Evolutionary conservation across 768 basidiomycete genomes (phyloP), one percentile per base, ranked within the genome.

Genomic region (Russula virescens): DNA sequence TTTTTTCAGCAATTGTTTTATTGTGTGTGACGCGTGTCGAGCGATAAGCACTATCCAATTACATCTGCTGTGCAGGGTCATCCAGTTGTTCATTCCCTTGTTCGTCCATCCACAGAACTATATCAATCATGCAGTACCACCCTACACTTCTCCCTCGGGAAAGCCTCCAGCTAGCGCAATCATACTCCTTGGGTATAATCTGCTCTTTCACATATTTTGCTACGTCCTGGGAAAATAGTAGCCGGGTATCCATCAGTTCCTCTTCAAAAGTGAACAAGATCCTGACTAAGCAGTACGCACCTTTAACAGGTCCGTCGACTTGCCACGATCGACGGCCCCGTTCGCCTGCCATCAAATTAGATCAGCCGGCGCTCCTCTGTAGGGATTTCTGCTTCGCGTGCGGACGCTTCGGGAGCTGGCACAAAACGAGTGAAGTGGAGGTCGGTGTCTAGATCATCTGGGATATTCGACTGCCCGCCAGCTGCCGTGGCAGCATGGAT

Each of bases 401-500:
- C 66, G 1, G 73, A 72, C 1, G 76, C 71, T 35, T 74, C 77
- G 1, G 85, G 83, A 0, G 89, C 89, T 61, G 80, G 79, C 38
- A 97, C 83, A 68, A 97, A 98, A 68, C 87, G 86, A 1, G 89
- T 90, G 66, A 95, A 98, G 74, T 97, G 95, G 9, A 92, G 77
- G 68, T 90, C 80, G 0, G 88, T 89, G 43, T 91, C 78, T 10
- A 86, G 76, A 67, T 89, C 79, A 9, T 57, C 50, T 3, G 89
- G 86, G 0, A 86, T 79, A 1, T 77, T 75, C 5, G 83, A 83
- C 74, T 96, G 92, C 8, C 91, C 92, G 0, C 81, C 71, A 0
- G 78, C 75, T 0, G 91, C 89, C 1, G 84, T 83, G 45, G 85
- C 81, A 0, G 81, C 80, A 66, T 97, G 95, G 62, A 94, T 91